These are phyloP conservation scores for Scleroderma citrinum DNA, from an alignment of 768 basidiomycete genomes.

Conservation along the genomic window DNA sequence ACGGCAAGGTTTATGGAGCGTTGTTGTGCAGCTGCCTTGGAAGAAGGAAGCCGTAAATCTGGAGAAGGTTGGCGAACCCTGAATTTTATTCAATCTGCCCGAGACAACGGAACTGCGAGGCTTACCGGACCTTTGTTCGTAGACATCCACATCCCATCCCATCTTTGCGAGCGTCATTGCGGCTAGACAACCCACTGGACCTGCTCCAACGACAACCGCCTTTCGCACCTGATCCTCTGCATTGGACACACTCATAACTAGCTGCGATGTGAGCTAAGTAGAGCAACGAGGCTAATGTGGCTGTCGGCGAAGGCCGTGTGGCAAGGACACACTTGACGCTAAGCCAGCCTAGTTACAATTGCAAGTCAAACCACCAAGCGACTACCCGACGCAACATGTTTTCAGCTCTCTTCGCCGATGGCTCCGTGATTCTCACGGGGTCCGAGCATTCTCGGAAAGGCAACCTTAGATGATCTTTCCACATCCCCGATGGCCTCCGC, in stretches of 20 bases:
- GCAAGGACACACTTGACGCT: neutral
- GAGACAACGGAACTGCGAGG: constrained; percentile 12
- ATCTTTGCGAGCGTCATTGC: constrained; percentile 80
- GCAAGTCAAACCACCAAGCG: too few species aligned
- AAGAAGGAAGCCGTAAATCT: constrained; percentile 74
- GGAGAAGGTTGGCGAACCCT: constrained; percentile 9
- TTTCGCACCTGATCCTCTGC: constrained; percentile 26
- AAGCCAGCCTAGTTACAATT: too few species aligned
- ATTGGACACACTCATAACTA: constrained; percentile 11
- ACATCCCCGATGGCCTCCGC: constrained; percentile 6
- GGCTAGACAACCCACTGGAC: constrained; percentile 90
- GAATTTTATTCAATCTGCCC: constrained; percentile 6
- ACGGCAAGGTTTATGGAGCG: constrained; percentile 96
- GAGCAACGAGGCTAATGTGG: too few species aligned
- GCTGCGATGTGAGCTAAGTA: neutral
- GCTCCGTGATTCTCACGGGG: too few species aligned
- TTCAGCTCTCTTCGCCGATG: too few species aligned
- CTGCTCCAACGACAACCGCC: constrained; percentile 77
- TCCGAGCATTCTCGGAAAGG: too few species aligned
- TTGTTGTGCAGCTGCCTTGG: constrained; percentile 59
- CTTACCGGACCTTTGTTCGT: constrained; percentile 74
- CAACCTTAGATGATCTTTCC: neutral
- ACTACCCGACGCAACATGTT: too few species aligned
- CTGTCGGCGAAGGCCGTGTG: neutral
- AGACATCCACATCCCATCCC: constrained; percentile 80